Conservation (phyloP, 176 grass and related monocot species). For the Puya raimondii region DNA sequence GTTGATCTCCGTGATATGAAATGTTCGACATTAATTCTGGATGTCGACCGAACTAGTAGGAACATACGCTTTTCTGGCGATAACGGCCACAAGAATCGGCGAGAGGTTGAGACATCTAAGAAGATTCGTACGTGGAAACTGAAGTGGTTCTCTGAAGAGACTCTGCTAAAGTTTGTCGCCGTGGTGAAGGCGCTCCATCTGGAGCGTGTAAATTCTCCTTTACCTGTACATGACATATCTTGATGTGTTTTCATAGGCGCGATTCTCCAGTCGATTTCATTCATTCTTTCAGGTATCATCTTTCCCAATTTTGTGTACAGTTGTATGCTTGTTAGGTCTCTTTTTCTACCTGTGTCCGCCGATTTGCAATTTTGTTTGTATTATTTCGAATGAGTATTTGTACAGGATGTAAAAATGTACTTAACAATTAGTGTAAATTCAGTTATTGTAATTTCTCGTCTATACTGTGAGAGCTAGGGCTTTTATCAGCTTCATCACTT, state of each 20-base stretch:
- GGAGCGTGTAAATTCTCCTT: conserved; percentile 30
- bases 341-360: conserved; percentile 13
- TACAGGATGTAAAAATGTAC: not conserved
- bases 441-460: not conserved
- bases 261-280: conserved; percentile 32
- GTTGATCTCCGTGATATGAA: conserved; percentile 34
- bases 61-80: conserved; percentile 10
- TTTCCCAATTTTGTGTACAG: conserved; percentile 24
- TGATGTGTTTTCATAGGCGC: conserved; percentile 20
- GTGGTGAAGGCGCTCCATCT: conserved; percentile 60
- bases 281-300: conserved; percentile 50
- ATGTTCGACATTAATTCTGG: conserved; percentile 54
- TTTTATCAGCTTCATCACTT: not conserved
- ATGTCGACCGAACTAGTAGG: conserved; percentile 19
- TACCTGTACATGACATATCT: conserved; percentile 71
- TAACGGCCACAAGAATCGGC: conserved; percentile 19
- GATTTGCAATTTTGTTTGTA: not conserved
- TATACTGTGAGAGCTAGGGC: not conserved
- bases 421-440: not conserved
- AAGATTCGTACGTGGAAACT: conserved; percentile 55
- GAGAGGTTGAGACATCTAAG: conserved; percentile 22
- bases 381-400: conserved; percentile 4
- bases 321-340: not conserved
- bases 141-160: conserved; percentile 67
- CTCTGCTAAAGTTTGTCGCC: conserved; percentile 67